Evolutionary conservation across 2,329 filamentous ascomycete genomes (phyloP).

Genomic region (Parafenestella ontariensis): DNA sequence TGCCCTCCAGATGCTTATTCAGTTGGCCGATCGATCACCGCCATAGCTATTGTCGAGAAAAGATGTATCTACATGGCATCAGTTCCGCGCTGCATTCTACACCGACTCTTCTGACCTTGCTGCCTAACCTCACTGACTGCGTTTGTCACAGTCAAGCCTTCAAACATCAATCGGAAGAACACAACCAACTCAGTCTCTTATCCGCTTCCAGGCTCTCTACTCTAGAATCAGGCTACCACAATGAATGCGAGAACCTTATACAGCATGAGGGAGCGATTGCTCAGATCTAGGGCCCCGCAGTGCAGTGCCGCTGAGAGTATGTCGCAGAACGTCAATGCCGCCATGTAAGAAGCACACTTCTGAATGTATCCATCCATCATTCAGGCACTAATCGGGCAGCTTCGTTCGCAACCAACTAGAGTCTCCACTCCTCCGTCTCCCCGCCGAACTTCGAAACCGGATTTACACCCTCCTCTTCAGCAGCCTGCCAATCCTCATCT

Average conservation of each 20-base stretch:
- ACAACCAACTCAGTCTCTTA: not conserved
- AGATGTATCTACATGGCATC: not conserved
- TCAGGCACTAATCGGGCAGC: not conserved
- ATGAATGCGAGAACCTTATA: not conserved
- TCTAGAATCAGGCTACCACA: not conserved
- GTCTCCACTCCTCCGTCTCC: constrained; percentile 19
- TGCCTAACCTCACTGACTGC: not conserved
- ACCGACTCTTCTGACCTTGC: not conserved
- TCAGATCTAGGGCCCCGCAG: not conserved
- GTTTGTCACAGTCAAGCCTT: not conserved
- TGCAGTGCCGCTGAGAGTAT: not conserved
- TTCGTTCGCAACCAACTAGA: constrained; percentile 1
- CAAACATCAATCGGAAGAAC: not conserved
- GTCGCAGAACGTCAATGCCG: not conserved
- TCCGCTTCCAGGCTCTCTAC: not conserved
- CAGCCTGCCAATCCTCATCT: not conserved
- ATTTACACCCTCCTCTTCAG: constrained; percentile 8
- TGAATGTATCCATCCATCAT: too few species aligned
- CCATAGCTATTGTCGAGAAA: not conserved
- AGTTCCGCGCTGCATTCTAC: not conserved
- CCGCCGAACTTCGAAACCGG: constrained; percentile 13
- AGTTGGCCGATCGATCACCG: not conserved
- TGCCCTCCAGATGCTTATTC: too few species aligned
- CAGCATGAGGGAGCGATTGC: too few species aligned
- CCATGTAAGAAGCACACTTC: not conserved